Evolutionary conservation across 106 monocot genomes (phyloP), one percentile per base, ranked within the genome.

Genomic region (Dioscorea zingiberensis): DNA sequence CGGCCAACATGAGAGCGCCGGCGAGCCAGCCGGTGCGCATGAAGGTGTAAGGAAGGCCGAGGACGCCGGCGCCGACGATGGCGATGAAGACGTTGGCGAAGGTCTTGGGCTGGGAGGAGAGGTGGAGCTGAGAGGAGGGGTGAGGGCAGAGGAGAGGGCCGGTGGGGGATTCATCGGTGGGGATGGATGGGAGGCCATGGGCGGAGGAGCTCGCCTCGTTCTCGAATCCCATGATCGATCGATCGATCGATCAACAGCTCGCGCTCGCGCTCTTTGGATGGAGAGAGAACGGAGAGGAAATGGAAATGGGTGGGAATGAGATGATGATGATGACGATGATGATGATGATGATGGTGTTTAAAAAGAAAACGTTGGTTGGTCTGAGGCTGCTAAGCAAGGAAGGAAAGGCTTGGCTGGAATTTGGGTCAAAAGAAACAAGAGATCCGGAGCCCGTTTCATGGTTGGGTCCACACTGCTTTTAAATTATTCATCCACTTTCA

Each of bases 31-130:
- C 94, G 11, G 94, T 94, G 27, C 84, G 84, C 68, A 47, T 76
- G 90, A 90, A 94, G 75, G 90, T 75, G 79, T 94, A 94, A 45
- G 94, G 94, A 44, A 94, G 90, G 15, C 94, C 94, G 27, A 94
- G 83, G 21, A 94, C 94, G n/a, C 94, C 94, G 18, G 94, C 84
- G 4, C 94, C 94, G 58, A 94, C 94, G 70, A 94, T 82, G 53
- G 94, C 77, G 70, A 94, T 94, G 90, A 94, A 94, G 21, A 94
- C 90, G 81, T 94, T 94, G 32, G 94, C 94, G 79, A 94, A 90
- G 22, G 94, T 90, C 73, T 87, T 94, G 48, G 90, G 67, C 63
- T 90, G 89, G 11, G 94, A 94, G 14, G 94, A 90, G 24, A 87
- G 86, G 12, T 51, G 69, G 21, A 25, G 84, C 7, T 53, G 56